Evolutionary conservation across 805 yeast genomes (phyloP), one percentile per base, ranked within the genome.

Genomic region (Metschnikowia lochheadii): DNA sequence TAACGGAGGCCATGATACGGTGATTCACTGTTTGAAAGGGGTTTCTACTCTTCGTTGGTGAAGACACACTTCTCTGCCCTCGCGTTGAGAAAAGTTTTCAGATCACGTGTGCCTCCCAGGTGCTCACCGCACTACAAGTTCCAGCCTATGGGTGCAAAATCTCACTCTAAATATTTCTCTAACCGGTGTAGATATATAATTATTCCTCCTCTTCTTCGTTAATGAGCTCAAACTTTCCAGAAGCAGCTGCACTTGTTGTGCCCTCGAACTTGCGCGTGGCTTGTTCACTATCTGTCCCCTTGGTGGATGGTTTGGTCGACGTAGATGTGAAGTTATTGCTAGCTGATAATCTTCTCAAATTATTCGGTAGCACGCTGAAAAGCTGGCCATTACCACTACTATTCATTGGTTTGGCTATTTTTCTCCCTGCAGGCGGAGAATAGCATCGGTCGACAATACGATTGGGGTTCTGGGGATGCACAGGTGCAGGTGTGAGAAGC

Each of bases 1-100:
- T 66, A 49, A 73, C 77, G 38, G 78, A 70, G 49, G 73, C 65
- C 77, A 73, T 71, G 43, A 20, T 44, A 56, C 46, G 38, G n/a
- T 33, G 51, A 18, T 49, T 34, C 29, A 18, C 38, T 42, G 26
- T 33, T 18, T 33, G 44, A 33, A 29, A 21, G 40, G 32, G 40
- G 6, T 11, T 43, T 50, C 31, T 46, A 47, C 40, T 46, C 34
- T 44, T 48, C 20, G 43, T n/a, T 43, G 34, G 20, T 23, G 36
- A 29, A 46, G 37, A 32, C 47, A 23, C 17, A 15, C 37, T 32
- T 5, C 47, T 49, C 50, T 50, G 52, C 54, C 40, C 44, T 39
- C 49, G 39, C 50, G 50, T 43, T 52, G 59, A 56, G 53, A 57
- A 56, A 56, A 51, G 50, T 57, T 57, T 54, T 56, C 54, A 45